phyloP scores from a whole-genome alignment of 495 filamentous ascomycete species.

The Xylaria castorea region DNA sequence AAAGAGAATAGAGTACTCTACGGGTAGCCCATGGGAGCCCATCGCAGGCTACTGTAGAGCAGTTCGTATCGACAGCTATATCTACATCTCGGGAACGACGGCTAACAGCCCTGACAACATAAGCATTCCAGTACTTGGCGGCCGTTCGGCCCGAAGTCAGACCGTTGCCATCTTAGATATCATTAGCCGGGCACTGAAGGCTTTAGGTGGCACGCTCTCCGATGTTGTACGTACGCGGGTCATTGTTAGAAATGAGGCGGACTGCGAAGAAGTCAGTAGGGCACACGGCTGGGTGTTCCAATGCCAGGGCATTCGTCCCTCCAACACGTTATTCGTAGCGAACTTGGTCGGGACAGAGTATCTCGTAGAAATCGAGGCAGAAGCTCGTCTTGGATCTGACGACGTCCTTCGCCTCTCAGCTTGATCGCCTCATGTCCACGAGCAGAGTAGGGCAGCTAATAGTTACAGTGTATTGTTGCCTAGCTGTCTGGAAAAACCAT shows the following conservation, averaged over 20 bases:
- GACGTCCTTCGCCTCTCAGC: constrained; percentile 8
- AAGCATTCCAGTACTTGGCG: constrained; percentile 18
- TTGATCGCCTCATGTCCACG: not conserved
- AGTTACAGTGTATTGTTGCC: not conserved
- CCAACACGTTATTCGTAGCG: constrained; percentile 30
- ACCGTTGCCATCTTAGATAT: constrained; percentile 31
- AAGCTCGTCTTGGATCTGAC: constrained; percentile 25
- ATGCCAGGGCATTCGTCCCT: constrained; percentile 28
- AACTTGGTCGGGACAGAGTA: constrained; percentile 21
- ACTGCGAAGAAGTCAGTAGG: constrained; percentile 30
- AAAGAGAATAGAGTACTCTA: constrained; percentile 27
- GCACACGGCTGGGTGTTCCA: constrained; percentile 31
- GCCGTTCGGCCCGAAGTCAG: constrained; percentile 29
- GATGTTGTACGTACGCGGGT: constrained; percentile 31
- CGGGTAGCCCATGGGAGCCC: constrained; percentile 30
- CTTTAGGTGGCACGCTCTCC: constrained; percentile 28
- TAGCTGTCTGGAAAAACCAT: not conserved
- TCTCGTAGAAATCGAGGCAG: constrained; percentile 33
- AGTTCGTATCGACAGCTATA: constrained; percentile 24
- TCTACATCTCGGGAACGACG: constrained; percentile 32
- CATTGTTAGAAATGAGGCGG: constrained; percentile 23
- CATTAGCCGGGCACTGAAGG: constrained; percentile 24
- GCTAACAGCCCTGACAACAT: constrained; percentile 26
- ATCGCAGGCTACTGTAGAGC: constrained; percentile 34
- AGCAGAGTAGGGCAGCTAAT: not conserved